These are phyloP conservation scores for Elongisporangium prolatum DNA, from an alignment of 352 stramenopile species.

Conservation along the genomic window DNA sequence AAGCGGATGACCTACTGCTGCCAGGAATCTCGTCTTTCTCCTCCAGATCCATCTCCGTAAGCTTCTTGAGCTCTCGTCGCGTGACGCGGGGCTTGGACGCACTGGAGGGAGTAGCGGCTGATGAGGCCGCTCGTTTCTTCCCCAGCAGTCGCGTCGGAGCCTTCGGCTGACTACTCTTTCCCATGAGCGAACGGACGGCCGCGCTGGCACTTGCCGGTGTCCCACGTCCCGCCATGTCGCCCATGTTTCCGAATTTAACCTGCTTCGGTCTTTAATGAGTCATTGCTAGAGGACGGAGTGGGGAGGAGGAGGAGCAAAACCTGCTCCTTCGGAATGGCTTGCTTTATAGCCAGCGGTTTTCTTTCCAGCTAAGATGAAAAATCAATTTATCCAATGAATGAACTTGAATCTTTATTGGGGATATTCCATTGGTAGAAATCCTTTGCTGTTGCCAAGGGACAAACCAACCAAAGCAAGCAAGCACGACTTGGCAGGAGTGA, in stretches of 20 bases:
- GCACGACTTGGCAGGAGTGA: conserved; percentile 15
- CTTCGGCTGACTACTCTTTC: conserved; percentile 31
- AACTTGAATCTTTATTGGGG: not conserved
- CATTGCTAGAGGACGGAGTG: not conserved
- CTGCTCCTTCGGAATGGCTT: not conserved
- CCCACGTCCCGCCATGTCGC: not conserved
- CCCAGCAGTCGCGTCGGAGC: conserved; percentile 24
- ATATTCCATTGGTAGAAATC: not conserved
- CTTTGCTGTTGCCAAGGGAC: not conserved
- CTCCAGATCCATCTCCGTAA: conserved; percentile 70
- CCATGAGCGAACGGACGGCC: conserved; percentile 28
- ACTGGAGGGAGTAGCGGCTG: conserved; percentile 1
- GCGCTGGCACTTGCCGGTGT: conserved; percentile 2
- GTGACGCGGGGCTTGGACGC: conserved; percentile 45
- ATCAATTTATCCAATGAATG: conserved; percentile 4
- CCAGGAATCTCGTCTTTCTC: conserved; percentile 51
- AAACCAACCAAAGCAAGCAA: conserved; percentile 3
- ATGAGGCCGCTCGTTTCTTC: conserved; percentile 33
- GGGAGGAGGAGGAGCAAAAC: not conserved
- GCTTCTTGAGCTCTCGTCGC: conserved; percentile 73
- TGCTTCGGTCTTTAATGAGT: not conserved
- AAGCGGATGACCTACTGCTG: conserved; percentile 15
- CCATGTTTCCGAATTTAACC: conserved; percentile 18
- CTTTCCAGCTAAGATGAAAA: not conserved
- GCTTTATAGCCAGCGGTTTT: not conserved